Conservation (phyloP, 805 yeast species). For the Lipomyces yamadae region DNA sequence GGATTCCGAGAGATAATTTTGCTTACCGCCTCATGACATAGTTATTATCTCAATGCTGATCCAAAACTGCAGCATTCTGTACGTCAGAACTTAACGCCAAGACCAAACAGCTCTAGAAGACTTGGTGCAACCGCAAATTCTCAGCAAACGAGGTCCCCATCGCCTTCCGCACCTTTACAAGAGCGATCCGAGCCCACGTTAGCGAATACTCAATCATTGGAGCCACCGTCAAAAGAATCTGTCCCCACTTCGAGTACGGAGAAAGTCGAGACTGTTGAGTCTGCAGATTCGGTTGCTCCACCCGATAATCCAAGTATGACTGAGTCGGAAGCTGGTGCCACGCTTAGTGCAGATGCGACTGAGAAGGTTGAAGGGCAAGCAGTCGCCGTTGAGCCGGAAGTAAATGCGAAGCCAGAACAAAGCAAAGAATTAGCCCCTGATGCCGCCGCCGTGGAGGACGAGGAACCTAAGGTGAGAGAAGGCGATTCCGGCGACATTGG, state of each 20-base stretch:
- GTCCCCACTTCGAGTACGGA: not conserved
- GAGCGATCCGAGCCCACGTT: not conserved
- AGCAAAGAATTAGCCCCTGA: not conserved
- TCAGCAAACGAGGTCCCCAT: not conserved
- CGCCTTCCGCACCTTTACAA: not conserved
- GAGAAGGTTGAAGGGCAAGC: not conserved
- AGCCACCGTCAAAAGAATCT: not conserved
- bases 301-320: constrained; percentile 6
- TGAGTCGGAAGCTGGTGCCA: constrained; percentile 1
- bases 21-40: not conserved
- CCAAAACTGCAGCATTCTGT: constrained; percentile 5
- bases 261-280: not conserved
- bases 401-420: constrained; percentile 5
- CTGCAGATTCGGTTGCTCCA: constrained; percentile 1
- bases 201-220: constrained; percentile 3
- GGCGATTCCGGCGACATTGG: constrained; percentile 8
- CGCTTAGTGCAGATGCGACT: not conserved
- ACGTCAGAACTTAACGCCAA: not conserved
- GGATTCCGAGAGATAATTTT: not conserved
- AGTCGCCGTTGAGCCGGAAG: constrained; percentile 3
- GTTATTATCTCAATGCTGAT: constrained; percentile 5
- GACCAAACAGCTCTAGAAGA: not conserved
- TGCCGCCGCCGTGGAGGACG: not conserved
- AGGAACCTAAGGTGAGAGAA: constrained; percentile 12
- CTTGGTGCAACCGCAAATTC: constrained; percentile 3